Percentiles rank a stretch among this genome's conserved stretches.
phyloP scores from a whole-genome alignment of 257 asterid species.

The Cordia subcordata region DNA sequence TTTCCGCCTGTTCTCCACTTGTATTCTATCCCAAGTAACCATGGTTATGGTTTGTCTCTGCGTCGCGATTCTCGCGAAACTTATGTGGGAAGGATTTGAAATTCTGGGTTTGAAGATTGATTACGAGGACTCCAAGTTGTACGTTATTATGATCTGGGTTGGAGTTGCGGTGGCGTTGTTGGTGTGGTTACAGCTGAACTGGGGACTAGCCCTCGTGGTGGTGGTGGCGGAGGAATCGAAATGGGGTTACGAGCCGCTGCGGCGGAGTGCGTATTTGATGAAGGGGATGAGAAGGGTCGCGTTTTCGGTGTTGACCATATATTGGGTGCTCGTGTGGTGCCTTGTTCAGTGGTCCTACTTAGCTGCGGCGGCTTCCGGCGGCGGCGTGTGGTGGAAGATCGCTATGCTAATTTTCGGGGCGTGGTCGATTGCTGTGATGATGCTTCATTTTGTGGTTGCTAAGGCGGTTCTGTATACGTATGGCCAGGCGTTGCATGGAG shows the following conservation, averaged over 20 bases:
- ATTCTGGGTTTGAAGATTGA: conserved; percentile 40
- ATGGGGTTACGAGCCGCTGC: conserved; percentile 56
- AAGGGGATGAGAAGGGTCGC: conserved; percentile 46
- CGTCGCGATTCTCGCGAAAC: conserved; percentile 6
- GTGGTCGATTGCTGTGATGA: too few species aligned
- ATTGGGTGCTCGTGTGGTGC: conserved; percentile 19
- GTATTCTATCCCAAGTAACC: conserved; percentile 10
- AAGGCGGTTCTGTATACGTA: conserved; percentile 42
- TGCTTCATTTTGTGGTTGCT: conserved; percentile 37
- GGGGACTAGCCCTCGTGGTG: conserved; percentile 38
- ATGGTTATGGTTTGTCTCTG: conserved; percentile 6
- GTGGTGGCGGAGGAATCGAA: conserved; percentile 63
- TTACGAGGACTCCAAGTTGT: conserved; percentile 16
- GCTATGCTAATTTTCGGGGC: too few species aligned
- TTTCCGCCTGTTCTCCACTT: conserved; percentile 25
- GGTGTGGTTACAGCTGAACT: conserved; percentile 40
- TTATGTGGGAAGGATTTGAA: conserved; percentile 8
- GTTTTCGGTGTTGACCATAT: conserved; percentile 20
- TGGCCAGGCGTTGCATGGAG: conserved; percentile 71
- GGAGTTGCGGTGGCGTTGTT: conserved; percentile 5
- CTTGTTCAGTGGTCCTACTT: conserved; percentile 22
- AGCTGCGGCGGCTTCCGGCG: conserved; percentile 18
- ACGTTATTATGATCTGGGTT: conserved; percentile 12
- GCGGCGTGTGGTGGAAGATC: conserved; percentile 49
- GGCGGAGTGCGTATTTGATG: conserved; percentile 50